phyloP scores from a whole-genome alignment of 495 filamentous ascomycete genomes.

The Haplographium delicatum region DNA sequence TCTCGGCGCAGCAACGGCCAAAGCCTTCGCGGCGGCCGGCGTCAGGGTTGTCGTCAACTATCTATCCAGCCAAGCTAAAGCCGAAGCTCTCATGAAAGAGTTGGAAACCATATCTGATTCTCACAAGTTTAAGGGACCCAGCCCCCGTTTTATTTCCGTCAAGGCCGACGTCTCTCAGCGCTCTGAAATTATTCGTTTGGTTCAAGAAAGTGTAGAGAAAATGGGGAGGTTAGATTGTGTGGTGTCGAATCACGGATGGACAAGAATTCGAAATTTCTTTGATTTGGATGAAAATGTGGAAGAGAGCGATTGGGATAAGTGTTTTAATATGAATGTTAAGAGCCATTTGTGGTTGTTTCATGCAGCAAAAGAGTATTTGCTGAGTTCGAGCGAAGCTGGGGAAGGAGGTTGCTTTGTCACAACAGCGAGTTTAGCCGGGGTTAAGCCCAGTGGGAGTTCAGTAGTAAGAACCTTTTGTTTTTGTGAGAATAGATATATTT shows the following conservation, averaged over 20 bases:
- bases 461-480: slow-evolving; percentile 26
- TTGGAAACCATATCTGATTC: slow-evolving; percentile 22
- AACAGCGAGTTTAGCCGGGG: slow-evolving; percentile 48
- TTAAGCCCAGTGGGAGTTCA: slow-evolving; percentile 45
- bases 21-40: slow-evolving; percentile 41
- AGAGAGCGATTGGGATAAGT: slow-evolving; percentile 53
- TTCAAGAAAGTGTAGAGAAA: slow-evolving; percentile 33
- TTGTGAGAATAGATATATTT: not conserved
- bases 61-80: slow-evolving; percentile 38
- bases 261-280: slow-evolving; percentile 40
- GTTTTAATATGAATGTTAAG: slow-evolving; percentile 56
- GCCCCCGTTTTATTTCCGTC: slow-evolving; percentile 33
- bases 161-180: slow-evolving; percentile 45
- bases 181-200: slow-evolving; percentile 36
- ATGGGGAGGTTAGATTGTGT: slow-evolving; percentile 50
- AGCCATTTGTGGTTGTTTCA: slow-evolving; percentile 51
- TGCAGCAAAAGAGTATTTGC: slow-evolving; percentile 40
- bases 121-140: not conserved
- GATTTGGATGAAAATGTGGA: slow-evolving; percentile 49
- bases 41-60: slow-evolving; percentile 51
- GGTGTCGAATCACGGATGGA: slow-evolving; percentile 56
- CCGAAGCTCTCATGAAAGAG: slow-evolving; percentile 38
- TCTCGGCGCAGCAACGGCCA: slow-evolving; percentile 49
- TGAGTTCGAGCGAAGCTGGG: too few relatives aligned
- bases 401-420: slow-evolving; percentile 50